Evolutionary conservation across 2,329 filamentous ascomycete genomes (phyloP).

Genomic region (Cladosporium sp.): DNA sequence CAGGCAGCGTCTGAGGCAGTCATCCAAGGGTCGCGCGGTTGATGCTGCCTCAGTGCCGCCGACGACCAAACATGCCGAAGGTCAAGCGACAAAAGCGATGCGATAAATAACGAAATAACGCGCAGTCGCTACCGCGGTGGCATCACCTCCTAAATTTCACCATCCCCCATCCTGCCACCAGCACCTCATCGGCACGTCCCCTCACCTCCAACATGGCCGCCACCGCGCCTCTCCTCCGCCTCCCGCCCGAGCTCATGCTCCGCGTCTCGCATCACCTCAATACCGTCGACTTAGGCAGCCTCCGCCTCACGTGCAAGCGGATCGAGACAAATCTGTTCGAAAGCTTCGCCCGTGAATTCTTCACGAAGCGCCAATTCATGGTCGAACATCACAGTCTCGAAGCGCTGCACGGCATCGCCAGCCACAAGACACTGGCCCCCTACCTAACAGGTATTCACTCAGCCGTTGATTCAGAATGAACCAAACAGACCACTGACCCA

Average conservation of each 20-base stretch:
- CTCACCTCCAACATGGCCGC: constrained; percentile 2
- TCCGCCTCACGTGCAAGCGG: constrained; percentile 51
- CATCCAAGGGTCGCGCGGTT: no score
- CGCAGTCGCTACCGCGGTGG: no score
- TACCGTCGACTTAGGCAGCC: constrained; percentile 49
- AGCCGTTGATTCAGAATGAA: background rate
- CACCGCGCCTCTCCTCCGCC: constrained; percentile 25
- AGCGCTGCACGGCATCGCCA: constrained; percentile 41
- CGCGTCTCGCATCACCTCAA: constrained; percentile 48
- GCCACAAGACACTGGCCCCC: constrained; percentile 32
- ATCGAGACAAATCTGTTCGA: constrained; percentile 50
- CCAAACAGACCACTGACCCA: background rate
- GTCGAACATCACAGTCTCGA: constrained; percentile 52
- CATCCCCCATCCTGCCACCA: background rate
- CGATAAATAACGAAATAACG: no score
- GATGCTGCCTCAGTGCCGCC: no score
- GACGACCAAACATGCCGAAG: no score
- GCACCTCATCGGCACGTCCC: background rate
- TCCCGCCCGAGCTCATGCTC: constrained; percentile 54
- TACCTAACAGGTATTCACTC: constrained; percentile 39
- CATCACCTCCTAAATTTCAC: background rate
- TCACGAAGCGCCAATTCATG: constrained; percentile 62
- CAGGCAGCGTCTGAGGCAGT: background rate
- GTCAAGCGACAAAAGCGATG: no score
- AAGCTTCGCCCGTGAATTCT: constrained; percentile 57